Evolutionary conservation across 176 grass and related monocot genomes (phyloP).

Genomic region (Cenchrus fungigraminus): DNA sequence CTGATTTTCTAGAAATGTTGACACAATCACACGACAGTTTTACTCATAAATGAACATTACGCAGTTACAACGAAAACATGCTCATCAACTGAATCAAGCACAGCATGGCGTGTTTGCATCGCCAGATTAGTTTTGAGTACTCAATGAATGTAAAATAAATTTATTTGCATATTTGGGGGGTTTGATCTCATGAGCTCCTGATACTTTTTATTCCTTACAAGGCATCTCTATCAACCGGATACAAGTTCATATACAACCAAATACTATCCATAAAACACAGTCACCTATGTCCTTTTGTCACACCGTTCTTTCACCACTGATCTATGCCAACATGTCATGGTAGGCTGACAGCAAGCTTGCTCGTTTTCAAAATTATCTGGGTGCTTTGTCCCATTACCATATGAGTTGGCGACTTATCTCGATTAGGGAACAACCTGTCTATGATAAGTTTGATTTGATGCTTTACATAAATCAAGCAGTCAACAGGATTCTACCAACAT

Average conservation of each 20-base stretch:
- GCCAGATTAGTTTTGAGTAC: neutral
- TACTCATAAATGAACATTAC: neutral
- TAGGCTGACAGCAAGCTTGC: conserved; percentile 24
- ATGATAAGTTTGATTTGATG: conserved; percentile 27
- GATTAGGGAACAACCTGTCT: neutral
- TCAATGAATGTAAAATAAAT: neutral
- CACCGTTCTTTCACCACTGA: neutral
- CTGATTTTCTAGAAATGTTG: neutral
- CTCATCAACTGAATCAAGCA: too few relatives aligned
- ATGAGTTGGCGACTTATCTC: conserved; percentile 32
- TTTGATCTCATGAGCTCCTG: neutral
- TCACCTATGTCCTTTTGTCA: neutral
- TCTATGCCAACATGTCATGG: neutral
- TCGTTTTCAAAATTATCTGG: conserved; percentile 21
- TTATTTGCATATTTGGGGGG: neutral
- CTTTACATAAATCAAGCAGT: conserved; percentile 2
- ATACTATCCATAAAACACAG: neutral
- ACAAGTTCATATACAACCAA: neutral
- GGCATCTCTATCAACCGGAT: neutral
- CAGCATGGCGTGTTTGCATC: neutral
- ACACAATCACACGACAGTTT: neutral
- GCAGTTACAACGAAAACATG: neutral
- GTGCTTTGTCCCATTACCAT: conserved; percentile 25
- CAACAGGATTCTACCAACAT: conserved; percentile 21
- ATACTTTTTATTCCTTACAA: neutral